Evolutionary conservation across 208 protist species (phyloP), one percentile per base, ranked within the genome.

Genomic region (Jaenimonas drosophilae): DNA sequence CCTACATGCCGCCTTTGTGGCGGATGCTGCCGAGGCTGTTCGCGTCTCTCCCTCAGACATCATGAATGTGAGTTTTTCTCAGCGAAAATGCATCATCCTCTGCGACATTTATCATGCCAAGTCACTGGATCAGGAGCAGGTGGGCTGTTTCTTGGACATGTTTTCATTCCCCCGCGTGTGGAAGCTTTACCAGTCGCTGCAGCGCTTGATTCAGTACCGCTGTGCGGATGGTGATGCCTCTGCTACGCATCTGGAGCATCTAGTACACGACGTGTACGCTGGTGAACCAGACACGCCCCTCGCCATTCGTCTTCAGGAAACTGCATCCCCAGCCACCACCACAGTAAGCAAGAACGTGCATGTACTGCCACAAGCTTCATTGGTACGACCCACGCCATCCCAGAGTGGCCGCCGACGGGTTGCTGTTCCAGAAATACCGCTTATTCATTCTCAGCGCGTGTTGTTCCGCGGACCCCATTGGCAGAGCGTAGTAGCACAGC

Each of bases 121-220:
- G 16, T 21, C 37, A 7, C 16, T 42, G n/a, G 9, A 6, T 20
- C 37, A 42, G 19, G 16, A 42, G 37, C n/a, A 42, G 19, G 37
- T 42, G 37, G 37, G 37, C 23, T 11, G 23, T 21, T 25, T 21
- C 16, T 20, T 42, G n/a, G 23, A 42, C 23, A 11, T 11, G 16
- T 42, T 25, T 21, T 11, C 9, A 11, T 42, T 42, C 23, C 37
- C 37, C 11, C 16, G 23, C 16, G 37, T 42, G 16, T 42, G 37
- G 37, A 42, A 42, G 37, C 37, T 42, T 20, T 42, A 42, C 16
- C 37, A 42, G 37, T 6, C 37, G n/a, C 16, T 42, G n/a, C 6
- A 25, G 37, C 16, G 23, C 23, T 20, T 42, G 14, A 42, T 42
- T 42, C 23, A 11, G 16, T 42, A 24, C 37, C 6, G 37, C n/a